Percentiles rank a stretch among this genome's conserved stretches.
phyloP scores from a whole-genome alignment of 2,329 filamentous ascomycete species.

The Dactylellina cionopaga region DNA sequence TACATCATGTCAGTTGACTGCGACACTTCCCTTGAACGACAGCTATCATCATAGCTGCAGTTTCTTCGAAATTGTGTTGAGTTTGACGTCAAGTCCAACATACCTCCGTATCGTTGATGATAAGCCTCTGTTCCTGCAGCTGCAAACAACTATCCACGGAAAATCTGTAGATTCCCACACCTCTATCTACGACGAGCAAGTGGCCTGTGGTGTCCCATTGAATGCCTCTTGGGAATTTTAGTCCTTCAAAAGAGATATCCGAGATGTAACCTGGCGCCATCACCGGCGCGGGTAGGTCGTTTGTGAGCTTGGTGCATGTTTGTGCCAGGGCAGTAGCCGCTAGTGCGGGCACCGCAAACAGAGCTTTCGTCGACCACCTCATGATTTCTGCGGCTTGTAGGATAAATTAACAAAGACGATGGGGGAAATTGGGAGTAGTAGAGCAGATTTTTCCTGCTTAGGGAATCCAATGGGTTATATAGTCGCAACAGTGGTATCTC shows the following conservation, averaged over 20 bases:
- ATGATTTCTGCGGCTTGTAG: slow-evolving; percentile 2
- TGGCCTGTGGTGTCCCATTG: slow-evolving; percentile 46
- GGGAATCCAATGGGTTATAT: slow-evolving; percentile 43
- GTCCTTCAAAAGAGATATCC: slow-evolving; percentile 22
- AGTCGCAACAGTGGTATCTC: slow-evolving; percentile 25
- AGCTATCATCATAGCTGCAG: too few species aligned
- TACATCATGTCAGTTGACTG: not conserved
- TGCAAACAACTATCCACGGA: slow-evolving; percentile 44
- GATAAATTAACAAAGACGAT: slow-evolving; percentile 1
- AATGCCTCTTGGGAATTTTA: slow-evolving; percentile 45
- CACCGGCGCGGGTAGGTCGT: slow-evolving; percentile 44
- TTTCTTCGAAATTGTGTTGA: slow-evolving; percentile 23
- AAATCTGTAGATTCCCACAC: slow-evolving; percentile 37
- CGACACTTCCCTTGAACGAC: not conserved
- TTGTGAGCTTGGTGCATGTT: slow-evolving; percentile 27
- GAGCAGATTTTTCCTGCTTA: not conserved
- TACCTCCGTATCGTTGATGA: slow-evolving; percentile 46
- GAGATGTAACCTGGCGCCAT: slow-evolving; percentile 47
- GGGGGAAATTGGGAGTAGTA: slow-evolving; percentile 10
- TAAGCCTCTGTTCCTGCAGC: slow-evolving; percentile 44
- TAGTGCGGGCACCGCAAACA: slow-evolving; percentile 19
- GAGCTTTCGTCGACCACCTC: slow-evolving; percentile 35
- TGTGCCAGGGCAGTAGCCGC: slow-evolving; percentile 35
- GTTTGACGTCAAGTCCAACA: slow-evolving; percentile 14
- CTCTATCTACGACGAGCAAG: slow-evolving; percentile 43